Percentiles rank a stretch among this genome's conserved stretches.
Evolutionary conservation across 345 rosid genomes (phyloP).

Genomic region (Bretschneidera sinensis): DNA sequence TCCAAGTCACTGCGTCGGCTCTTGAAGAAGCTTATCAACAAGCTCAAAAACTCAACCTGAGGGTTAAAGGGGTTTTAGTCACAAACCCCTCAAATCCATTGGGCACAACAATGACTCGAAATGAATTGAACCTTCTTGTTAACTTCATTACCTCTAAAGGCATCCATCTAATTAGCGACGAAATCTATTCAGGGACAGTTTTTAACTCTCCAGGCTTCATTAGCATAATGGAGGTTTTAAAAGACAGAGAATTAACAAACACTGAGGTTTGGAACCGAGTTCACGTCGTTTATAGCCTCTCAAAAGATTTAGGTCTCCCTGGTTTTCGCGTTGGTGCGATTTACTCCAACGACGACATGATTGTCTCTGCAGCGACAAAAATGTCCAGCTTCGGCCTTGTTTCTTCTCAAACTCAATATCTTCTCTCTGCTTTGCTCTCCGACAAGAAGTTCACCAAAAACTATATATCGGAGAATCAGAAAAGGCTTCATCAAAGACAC

Average conservation of each 20-base stretch:
- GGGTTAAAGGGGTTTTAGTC: conserved; percentile 69
- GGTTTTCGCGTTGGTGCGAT: conserved; percentile 87
- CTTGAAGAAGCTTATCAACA: conserved; percentile 60
- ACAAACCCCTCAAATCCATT: conserved; percentile 85
- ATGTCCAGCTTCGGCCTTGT: conserved; percentile 88
- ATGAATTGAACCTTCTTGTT: conserved; percentile 59
- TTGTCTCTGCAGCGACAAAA: conserved; percentile 73
- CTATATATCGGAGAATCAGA: conserved; percentile 54
- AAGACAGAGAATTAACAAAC: conserved; percentile 43
- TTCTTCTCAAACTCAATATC: conserved; percentile 75
- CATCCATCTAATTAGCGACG: conserved; percentile 75
- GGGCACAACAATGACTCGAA: conserved; percentile 58
- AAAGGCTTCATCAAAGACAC: conserved; percentile 48
- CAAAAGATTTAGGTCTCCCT: conserved; percentile 78
- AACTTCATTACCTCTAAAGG: conserved; percentile 50
- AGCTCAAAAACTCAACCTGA: conserved; percentile 57
- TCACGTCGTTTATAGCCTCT: conserved; percentile 69
- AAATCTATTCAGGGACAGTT: conserved; percentile 74
- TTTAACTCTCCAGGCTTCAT: conserved; percentile 61
- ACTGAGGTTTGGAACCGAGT: conserved; percentile 49
- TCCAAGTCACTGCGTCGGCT: conserved; percentile 53
- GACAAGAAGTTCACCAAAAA: conserved; percentile 64
- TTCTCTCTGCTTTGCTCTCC: conserved; percentile 60
- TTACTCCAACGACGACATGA: conserved; percentile 61
- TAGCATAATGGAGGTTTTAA: conserved; percentile 60